These are phyloP conservation scores for Neoscytalidium dimidiatum DNA, from an alignment of 2,329 filamentous ascomycete genomes.

Conservation along the genomic window DNA sequence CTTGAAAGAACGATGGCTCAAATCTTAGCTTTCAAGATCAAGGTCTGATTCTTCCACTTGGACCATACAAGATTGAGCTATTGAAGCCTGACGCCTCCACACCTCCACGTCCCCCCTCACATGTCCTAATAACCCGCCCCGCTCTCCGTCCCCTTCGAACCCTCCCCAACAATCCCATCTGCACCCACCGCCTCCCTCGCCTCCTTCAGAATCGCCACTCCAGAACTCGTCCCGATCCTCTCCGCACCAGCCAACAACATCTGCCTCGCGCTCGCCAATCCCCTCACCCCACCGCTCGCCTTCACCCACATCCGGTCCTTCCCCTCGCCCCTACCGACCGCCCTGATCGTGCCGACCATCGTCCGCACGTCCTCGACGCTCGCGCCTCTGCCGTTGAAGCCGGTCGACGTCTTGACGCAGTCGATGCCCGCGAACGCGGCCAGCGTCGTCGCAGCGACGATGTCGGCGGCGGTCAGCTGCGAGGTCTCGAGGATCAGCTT, in stretches of 20 bases:
- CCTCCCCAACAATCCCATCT: conserved; percentile 20
- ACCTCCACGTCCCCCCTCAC: no score
- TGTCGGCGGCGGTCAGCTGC: conserved; percentile 50
- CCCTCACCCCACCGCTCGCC: conserved; percentile 59
- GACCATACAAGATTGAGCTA: no score
- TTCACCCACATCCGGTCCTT: conserved; percentile 53
- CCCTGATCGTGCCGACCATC: conserved; percentile 54
- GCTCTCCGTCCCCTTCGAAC: conserved; percentile 23
- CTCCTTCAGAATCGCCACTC: conserved; percentile 58
- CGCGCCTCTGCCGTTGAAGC: conserved; percentile 59
- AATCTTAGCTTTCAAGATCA: no score
- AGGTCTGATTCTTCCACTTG: no score
- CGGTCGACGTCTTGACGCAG: conserved; percentile 63
- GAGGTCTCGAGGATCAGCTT: conserved; percentile 64
- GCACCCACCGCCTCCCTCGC: conserved; percentile 29
- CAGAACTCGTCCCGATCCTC: conserved; percentile 58
- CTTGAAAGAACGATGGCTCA: no score
- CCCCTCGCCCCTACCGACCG: conserved; percentile 36
- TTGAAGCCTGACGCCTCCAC: no score
- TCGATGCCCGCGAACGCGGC: conserved; percentile 56
- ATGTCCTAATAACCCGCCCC: conserved; percentile 25
- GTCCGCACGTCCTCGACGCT: conserved; percentile 53
- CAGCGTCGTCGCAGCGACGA: conserved; percentile 56
- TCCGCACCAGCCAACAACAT: conserved; percentile 60
- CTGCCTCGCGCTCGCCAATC: conserved; percentile 47